Conservation (phyloP, 2,329 filamentous ascomycete species). For the Colletotrichum sp. region DNA sequence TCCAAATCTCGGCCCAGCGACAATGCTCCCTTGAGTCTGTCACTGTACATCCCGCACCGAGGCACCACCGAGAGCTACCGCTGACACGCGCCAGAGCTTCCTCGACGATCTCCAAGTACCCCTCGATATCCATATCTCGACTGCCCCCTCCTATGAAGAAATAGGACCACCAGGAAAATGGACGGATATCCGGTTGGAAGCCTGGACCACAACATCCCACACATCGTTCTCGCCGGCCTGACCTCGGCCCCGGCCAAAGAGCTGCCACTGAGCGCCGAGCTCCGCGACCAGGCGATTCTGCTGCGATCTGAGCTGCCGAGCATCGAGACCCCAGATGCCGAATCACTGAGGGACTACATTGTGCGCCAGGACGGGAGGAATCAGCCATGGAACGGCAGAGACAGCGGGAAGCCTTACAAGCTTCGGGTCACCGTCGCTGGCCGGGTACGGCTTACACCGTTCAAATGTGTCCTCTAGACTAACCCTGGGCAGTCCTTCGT, state of each 20-base stretch:
- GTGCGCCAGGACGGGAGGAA: constrained; percentile 67
- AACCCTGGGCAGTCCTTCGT: constrained; percentile 51
- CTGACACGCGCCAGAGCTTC: constrained; percentile 1
- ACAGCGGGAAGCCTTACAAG: constrained; percentile 55
- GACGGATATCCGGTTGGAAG: constrained; percentile 82
- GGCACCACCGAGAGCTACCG: background rate
- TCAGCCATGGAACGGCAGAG: constrained; percentile 70
- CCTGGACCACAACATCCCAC: constrained; percentile 84
- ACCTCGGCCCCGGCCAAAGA: constrained; percentile 43
- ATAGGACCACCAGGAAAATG: constrained; percentile 53
- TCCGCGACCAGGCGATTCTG: constrained; percentile 63
- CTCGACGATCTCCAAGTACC: background rate
- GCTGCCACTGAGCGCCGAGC: constrained; percentile 50
- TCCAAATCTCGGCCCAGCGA: background rate
- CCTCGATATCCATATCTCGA: background rate
- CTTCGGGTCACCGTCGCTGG: constrained; percentile 78
- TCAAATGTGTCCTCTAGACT: constrained; percentile 27
- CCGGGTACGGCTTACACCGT: constrained; percentile 66
- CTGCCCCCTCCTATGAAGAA: constrained; percentile 31
- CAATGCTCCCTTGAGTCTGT: constrained; percentile 4
- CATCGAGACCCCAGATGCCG: constrained; percentile 69
- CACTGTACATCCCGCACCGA: background rate
- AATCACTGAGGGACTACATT: constrained; percentile 70
- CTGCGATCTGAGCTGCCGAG: constrained; percentile 75
- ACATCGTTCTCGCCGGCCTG: constrained; percentile 83